These are phyloP conservation scores for Fusarium compactum DNA, from an alignment of 2,329 filamentous ascomycete genomes.

Conservation along the genomic window DNA sequence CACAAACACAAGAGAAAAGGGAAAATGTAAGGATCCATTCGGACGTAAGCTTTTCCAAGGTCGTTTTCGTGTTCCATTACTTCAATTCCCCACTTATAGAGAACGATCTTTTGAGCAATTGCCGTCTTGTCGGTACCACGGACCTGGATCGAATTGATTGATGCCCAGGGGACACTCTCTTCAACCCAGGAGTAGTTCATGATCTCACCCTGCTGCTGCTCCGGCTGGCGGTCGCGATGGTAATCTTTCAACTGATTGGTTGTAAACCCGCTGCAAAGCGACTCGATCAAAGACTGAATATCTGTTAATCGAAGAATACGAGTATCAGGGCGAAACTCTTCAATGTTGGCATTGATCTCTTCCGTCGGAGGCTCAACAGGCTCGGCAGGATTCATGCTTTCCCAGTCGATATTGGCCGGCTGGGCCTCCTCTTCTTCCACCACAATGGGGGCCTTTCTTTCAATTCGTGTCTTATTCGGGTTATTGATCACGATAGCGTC, in stretches of 20 bases:
- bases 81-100: slow-evolving; percentile 63
- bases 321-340: slow-evolving; percentile 61
- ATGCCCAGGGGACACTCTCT: slow-evolving; percentile 56
- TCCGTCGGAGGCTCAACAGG: slow-evolving; percentile 44
- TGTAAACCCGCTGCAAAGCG: slow-evolving; percentile 61
- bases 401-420: slow-evolving; percentile 47
- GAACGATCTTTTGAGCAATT: slow-evolving; percentile 59
- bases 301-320: slow-evolving; percentile 54
- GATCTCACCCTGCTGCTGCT: slow-evolving; percentile 5
- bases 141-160: slow-evolving; percentile 28
- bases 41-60: slow-evolving; percentile 57
- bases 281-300: slow-evolving; percentile 56
- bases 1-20: slow-evolving; percentile 60
- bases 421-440: slow-evolving; percentile 35
- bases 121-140: slow-evolving; percentile 55
- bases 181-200: slow-evolving; percentile 58
- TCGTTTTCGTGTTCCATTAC: slow-evolving; percentile 59
- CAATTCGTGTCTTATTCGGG: slow-evolving; percentile 48
- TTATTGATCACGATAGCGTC: slow-evolving; percentile 62
- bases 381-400: slow-evolving; percentile 48
- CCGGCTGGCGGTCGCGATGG: slow-evolving; percentile 39
- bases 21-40: slow-evolving; percentile 57
- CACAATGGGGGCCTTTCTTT: slow-evolving; percentile 28
- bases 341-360: slow-evolving; percentile 60
- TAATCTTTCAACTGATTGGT: slow-evolving; percentile 60